These are phyloP conservation scores for Amborella trichopoda DNA, from an alignment of 164 flowering plant species.

Conservation along the genomic window DNA sequence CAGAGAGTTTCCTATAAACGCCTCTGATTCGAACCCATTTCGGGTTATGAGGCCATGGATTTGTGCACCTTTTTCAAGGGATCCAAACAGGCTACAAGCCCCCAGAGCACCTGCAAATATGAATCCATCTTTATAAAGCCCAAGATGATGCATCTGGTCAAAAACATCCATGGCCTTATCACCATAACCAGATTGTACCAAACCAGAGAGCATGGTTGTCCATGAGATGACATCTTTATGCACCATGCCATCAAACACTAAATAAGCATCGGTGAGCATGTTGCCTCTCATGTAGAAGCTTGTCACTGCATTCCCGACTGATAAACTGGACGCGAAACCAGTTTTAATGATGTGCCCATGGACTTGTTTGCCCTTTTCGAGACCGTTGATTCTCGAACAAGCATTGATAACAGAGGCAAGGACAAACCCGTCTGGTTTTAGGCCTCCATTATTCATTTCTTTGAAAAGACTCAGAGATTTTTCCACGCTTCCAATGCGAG, in stretches of 20 bases:
- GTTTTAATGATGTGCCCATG: too few species aligned
- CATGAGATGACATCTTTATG: not conserved
- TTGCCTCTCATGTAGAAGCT: too few species aligned
- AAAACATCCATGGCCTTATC: not conserved
- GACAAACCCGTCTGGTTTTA: too few species aligned
- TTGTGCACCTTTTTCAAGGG: conserved; percentile 14
- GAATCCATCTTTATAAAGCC: not conserved
- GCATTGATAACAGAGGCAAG: too few species aligned
- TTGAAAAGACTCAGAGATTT: too few species aligned
- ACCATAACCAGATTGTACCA: not conserved
- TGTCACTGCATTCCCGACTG: too few species aligned
- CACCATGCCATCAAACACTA: not conserved
- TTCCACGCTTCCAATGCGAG: too few species aligned
- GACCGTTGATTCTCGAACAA: too few species aligned
- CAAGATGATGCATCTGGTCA: not conserved
- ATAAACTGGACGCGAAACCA: too few species aligned
- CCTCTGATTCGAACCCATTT: conserved; percentile 12
- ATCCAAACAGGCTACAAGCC: conserved; percentile 15
- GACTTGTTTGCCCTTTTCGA: too few species aligned
- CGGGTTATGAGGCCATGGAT: conserved; percentile 11
- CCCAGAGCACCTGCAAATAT: not conserved
- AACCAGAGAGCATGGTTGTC: conserved; percentile 1
- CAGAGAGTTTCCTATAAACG: conserved; percentile 17
- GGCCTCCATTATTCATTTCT: too few species aligned
- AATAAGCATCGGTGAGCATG: too few species aligned